Conservation (phyloP, 2,329 filamentous ascomycete species). For the Diaporthe capsici region DNA sequence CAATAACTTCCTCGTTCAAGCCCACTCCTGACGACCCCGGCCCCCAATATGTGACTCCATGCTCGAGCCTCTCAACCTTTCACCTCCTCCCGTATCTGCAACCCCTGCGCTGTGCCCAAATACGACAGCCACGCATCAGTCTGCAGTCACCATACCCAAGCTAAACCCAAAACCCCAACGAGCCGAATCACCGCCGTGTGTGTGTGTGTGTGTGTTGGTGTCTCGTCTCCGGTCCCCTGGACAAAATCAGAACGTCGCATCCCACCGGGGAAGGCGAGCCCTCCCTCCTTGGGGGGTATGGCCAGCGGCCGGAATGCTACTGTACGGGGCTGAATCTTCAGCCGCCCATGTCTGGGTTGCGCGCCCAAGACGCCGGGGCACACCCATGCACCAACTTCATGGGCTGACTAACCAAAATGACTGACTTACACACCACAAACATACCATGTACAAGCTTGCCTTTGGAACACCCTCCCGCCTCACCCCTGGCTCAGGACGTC, state of each 20-base stretch:
- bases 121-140: not conserved
- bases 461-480: not conserved
- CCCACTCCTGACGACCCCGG: not conserved
- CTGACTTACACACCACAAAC: not conserved
- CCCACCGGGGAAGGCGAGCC: not conserved
- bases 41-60: not conserved
- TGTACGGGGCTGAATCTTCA: constrained; percentile 17
- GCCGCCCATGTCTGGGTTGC: constrained; percentile 8
- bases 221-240: not conserved
- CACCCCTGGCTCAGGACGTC: not conserved
- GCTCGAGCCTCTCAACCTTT: not conserved
- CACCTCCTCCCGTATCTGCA: not conserved
- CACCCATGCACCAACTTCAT: constrained; percentile 7
- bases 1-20: not conserved
- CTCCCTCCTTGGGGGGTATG: not conserved
- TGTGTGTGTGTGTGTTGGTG: not conserved
- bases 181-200: constrained; percentile 3
- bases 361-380: not conserved
- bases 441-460: not conserved
- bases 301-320: constrained; percentile 14
- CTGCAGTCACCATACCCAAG: not conserved
- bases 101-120: not conserved
- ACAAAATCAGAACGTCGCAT: not conserved
- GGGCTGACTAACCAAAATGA: not conserved
- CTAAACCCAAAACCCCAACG: not conserved